These are phyloP conservation scores for Lecanoromycetidae sp. DNA, from an alignment of 2,329 filamentous ascomycete genomes.

Conservation along the genomic window DNA sequence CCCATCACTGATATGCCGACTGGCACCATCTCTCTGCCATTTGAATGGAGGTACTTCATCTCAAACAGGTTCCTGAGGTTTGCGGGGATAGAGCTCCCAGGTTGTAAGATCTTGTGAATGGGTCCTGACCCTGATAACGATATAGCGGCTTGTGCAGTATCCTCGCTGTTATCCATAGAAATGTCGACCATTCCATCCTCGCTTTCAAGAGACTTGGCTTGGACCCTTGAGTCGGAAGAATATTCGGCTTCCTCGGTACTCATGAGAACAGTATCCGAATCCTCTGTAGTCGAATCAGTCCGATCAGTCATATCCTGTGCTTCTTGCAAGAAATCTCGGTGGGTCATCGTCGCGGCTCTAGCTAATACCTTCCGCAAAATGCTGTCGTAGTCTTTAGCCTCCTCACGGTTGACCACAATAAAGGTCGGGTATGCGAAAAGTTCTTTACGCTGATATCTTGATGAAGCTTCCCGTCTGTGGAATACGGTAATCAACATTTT, in stretches of 20 bases:
- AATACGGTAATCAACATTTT: slow-evolving; percentile 37
- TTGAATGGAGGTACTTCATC: slow-evolving; percentile 50
- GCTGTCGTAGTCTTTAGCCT: slow-evolving; percentile 54
- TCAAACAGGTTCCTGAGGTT: slow-evolving; percentile 63
- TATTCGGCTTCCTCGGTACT: slow-evolving; percentile 51
- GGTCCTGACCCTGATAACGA: slow-evolving; percentile 1
- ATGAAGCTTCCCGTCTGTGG: slow-evolving; percentile 28
- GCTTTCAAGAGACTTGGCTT: slow-evolving; percentile 67
- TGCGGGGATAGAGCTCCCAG: slow-evolving; percentile 47
- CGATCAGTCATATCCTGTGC: neutral
- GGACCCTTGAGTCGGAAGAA: slow-evolving; percentile 57
- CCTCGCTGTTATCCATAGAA: slow-evolving; percentile 58
- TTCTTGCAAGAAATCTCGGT: slow-evolving; percentile 50
- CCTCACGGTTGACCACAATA: slow-evolving; percentile 61
- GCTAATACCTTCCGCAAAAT: slow-evolving; percentile 72
- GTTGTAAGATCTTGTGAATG: slow-evolving; percentile 34
- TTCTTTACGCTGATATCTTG: slow-evolving; percentile 19
- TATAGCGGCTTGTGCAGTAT: slow-evolving; percentile 17
- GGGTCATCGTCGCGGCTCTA: slow-evolving; percentile 65
- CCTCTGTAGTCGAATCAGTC: slow-evolving; percentile 39
- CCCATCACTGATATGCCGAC: slow-evolving; percentile 53
- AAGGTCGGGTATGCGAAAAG: slow-evolving; percentile 42
- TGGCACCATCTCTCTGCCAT: slow-evolving; percentile 47
- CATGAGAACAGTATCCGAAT: slow-evolving; percentile 58
- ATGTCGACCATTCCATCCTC: slow-evolving; percentile 89